Base-by-base conservation (phyloP, 2,329 filamentous ascomycete species). In the Fusarium marasasianum region DNA sequence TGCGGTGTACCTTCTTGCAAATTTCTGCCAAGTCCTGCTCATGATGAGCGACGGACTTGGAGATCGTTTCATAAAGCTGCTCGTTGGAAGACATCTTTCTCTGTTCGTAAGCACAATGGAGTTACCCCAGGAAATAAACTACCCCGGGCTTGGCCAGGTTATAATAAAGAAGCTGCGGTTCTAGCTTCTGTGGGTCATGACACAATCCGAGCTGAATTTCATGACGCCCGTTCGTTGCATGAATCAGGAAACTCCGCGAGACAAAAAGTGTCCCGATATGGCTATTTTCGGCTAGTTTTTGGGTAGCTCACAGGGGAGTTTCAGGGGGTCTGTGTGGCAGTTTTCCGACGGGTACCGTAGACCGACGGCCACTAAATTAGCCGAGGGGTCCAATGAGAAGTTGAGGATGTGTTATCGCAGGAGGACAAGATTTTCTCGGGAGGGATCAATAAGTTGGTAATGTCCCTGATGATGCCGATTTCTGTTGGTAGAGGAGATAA, bases 351-450 rank as follows among this genome's bases (percentile, higher is more conserved):
- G 63, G 15, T 4, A 65, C 29, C 40, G 4, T 45, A 8, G 33
- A 33, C 62, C 56, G 57, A 65, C 15, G 24, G n/a, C 13, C 33
- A n/a, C 48, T 26, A 35, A n/a, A 20, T 41, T 70, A 69, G 72
- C 75, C 75, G 75, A 77, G 22, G 12, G 35, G 43, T 31, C 75
- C 70, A 77, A 58, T 77, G 33, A 55, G 13, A 41, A 17, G 20
- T 4, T 35, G n/a, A 1, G 20, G 15, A 43, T 5, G 14, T 54
- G 57, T 47, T 45, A 37, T 18, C 35, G 33, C 33, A 35, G 8
- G n/a, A 18, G 51, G 40, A 51, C 33, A 41, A 31, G 38, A 31
- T 15, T 29, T 64, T 43, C 26, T 38, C 37, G 37, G 17, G n/a
- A 9, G 51, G 31, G 13, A 24, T 45, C 7, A 35, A 58, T 22